Percentiles rank a stretch among this genome's conserved stretches.
phyloP scores from a whole-genome alignment of 306 rosid genomes.

The Cicer cuneatum region DNA sequence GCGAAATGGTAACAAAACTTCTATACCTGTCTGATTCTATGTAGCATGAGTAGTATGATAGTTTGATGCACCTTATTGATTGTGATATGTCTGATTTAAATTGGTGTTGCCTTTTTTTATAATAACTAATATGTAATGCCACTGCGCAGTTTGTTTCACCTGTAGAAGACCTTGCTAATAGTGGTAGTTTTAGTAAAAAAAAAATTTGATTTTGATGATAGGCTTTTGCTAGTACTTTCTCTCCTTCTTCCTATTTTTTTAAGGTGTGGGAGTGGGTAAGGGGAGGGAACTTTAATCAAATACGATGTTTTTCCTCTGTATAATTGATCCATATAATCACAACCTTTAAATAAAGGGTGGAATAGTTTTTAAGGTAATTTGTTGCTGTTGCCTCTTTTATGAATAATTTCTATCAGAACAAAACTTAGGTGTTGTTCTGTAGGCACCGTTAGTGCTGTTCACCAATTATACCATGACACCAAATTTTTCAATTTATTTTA shows the following conservation, averaged over 20 bases:
- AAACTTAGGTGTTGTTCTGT: background rate
- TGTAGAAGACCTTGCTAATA: conserved; percentile 7
- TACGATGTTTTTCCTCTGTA: conserved; percentile 20
- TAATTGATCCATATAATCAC: conserved; percentile 17
- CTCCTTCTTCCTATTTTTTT: background rate
- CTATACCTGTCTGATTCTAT: conserved; percentile 31
- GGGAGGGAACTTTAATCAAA: background rate
- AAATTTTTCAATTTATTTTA: background rate
- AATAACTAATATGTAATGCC: conserved; percentile 5
- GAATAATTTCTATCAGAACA: background rate
- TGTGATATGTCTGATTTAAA: conserved; percentile 25
- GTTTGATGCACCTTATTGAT: conserved; percentile 39
- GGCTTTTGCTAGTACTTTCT: conserved; percentile 27
- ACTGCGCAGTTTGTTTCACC: conserved; percentile 22
- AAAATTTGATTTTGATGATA: conserved; percentile 25
- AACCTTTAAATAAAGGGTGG: conserved; percentile 10
- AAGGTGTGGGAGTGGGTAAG: background rate
- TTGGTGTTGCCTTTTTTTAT: conserved; percentile 22
- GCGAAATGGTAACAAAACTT: conserved; percentile 74
- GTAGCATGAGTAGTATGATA: conserved; percentile 7
- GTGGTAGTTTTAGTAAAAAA: conserved; percentile 4
- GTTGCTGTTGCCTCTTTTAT: conserved; percentile 15
- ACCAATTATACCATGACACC: background rate
- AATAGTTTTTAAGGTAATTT: conserved; percentile 4
- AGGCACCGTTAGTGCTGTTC: background rate